Base-by-base conservation (phyloP, 1,139 yeast genomes). In the Blastobotrys petasosporus region DNA sequence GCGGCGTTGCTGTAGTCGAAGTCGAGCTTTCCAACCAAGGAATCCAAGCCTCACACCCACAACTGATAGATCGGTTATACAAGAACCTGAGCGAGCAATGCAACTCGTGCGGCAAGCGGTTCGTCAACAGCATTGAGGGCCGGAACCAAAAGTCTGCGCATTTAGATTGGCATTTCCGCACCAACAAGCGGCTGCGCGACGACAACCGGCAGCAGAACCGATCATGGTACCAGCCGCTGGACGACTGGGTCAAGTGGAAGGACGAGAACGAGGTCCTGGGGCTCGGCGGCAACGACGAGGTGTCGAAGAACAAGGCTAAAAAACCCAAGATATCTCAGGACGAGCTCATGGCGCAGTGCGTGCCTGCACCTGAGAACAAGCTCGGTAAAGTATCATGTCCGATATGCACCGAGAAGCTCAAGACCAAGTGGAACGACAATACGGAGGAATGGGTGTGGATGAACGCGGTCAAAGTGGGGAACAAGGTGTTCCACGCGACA, bases 391-490 rank as follows among this genome's bases (percentile, higher is more conserved):
- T 80, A 50, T 75, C 79, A 44, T 94, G 99, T 67, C 82, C 87
- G 8, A 80, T 92, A 35, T 94, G 99, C 69, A 82, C 85, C 56
- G 98, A 94, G 57, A 76, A 73, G 42, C 77, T 88, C 46, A 75
- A 76, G 52, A 90, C 94, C 5, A 79, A 80, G 7, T 92, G 87
- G 73, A 85, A 85, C 61, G 97, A 88, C 60, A 90, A 85, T 45
- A 70, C 80, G 4, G 97, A 96, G 38, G 97, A 90, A 62, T 94
- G 98, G 98, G 80, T 90, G 36, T 92, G 97, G 97, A 76, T 73
- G 55, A 82, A 85, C 61, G 87, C 96, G 39, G 74, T 86, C 28
- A 73, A 74, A 50, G 78, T 75, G 7, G 84, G 82, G 7, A 37
- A 30, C 23, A 82, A 79, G 54, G 78, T 85, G 39, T 85, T 83